A percentile compares a stretch with the other conserved stretches of the same genome.
phyloP scores from a whole-genome alignment of 345 rosid species.

The Bruguiera gymnorhiza region DNA sequence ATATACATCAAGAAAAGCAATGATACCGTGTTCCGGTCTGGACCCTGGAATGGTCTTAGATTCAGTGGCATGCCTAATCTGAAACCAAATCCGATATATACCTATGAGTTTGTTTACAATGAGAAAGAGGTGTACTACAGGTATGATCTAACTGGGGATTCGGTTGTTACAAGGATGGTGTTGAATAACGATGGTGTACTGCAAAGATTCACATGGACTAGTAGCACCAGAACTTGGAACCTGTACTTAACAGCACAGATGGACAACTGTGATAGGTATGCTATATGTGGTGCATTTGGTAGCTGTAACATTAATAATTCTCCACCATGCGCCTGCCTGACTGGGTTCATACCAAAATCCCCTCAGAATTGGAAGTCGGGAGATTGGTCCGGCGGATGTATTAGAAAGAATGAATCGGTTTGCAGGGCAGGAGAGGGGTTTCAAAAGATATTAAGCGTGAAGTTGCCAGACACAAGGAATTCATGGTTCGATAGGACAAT shows the following conservation, averaged over 20 bases:
- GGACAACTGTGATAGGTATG: slow-evolving; percentile 28
- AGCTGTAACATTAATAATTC: slow-evolving; percentile 22
- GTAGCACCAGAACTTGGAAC: background rate
- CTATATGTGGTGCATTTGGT: slow-evolving; percentile 19
- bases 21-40: slow-evolving; percentile 2
- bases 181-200: slow-evolving; percentile 12
- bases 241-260: slow-evolving; percentile 4
- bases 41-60: slow-evolving; percentile 37
- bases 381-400: slow-evolving; percentile 14
- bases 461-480: slow-evolving; percentile 15
- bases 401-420: slow-evolving; percentile 8
- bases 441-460: slow-evolving; percentile 5
- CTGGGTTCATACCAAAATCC: slow-evolving; percentile 4
- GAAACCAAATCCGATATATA: slow-evolving; percentile 2
- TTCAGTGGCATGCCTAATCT: slow-evolving; percentile 27
- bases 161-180: slow-evolving; percentile 18
- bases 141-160: slow-evolving; percentile 9
- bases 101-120: slow-evolving; percentile 14
- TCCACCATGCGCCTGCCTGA: slow-evolving; percentile 14
- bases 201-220: slow-evolving; percentile 8
- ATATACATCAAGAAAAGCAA: slow-evolving; percentile 12
- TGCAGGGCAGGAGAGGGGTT: slow-evolving; percentile 14
- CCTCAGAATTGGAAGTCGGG: slow-evolving; percentile 6
- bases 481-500: slow-evolving; percentile 7
- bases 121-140: slow-evolving; percentile 17